phyloP scores from a whole-genome alignment of 345 rosid species.

The Boechera retrofracta region DNA sequence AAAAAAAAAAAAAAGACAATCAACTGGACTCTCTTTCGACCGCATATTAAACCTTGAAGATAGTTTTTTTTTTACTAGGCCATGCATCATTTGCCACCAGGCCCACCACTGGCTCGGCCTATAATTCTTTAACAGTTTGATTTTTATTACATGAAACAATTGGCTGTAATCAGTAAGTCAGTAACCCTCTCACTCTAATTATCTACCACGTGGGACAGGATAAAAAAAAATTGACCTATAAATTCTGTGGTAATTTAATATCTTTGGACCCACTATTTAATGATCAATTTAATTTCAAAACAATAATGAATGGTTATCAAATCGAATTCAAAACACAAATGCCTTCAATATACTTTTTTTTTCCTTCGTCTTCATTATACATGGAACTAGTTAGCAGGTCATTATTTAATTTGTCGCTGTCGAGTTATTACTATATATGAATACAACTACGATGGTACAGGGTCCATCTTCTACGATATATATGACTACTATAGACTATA shows the following conservation, averaged over 20 bases:
- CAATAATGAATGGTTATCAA: slow-evolving; percentile 7
- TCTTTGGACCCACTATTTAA: slow-evolving; percentile 31
- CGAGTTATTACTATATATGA: slow-evolving; percentile 15
- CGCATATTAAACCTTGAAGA: background rate
- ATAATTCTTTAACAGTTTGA: background rate
- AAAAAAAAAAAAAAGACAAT: too few species aligned
- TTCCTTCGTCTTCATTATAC: slow-evolving; percentile 20
- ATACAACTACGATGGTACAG: background rate
- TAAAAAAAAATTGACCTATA: background rate
- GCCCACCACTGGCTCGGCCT: slow-evolving; percentile 3
- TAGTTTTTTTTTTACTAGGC: background rate
- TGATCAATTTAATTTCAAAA: slow-evolving; percentile 20
- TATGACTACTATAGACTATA: background rate
- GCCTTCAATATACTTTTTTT: background rate
- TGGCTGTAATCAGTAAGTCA: background rate
- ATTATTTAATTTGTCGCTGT: slow-evolving; percentile 20
- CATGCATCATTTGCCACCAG: slow-evolving; percentile 9
- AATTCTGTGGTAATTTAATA: background rate
- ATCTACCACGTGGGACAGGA: slow-evolving; percentile 4
- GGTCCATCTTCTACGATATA: slow-evolving; percentile 10
- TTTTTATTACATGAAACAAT: background rate
- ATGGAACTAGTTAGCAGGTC: slow-evolving; percentile 26
- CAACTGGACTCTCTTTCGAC: background rate
- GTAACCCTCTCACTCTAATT: background rate
- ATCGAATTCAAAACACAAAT: slow-evolving; percentile 2